These are phyloP conservation scores for Pestalotiopsis sp. DNA, from an alignment of 2,329 filamentous ascomycete genomes.

Conservation along the genomic window DNA sequence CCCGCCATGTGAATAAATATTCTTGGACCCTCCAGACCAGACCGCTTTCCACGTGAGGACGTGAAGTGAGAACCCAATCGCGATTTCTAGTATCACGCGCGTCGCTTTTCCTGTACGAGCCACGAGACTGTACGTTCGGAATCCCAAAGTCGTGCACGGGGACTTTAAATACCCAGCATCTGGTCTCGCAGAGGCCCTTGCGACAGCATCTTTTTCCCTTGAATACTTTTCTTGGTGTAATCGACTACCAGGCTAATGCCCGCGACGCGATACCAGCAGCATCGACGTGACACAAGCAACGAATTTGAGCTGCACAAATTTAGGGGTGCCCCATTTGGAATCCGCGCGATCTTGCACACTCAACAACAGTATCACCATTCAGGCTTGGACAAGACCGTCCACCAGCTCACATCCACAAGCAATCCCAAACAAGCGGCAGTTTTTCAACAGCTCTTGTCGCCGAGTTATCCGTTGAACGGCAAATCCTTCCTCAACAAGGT, in stretches of 20 bases:
- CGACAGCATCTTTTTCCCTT: neutral
- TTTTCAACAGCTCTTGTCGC: neutral
- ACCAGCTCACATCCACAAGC: neutral
- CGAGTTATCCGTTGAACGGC: neutral
- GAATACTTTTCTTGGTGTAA: neutral
- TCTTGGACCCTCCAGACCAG: slow-evolving; percentile 15
- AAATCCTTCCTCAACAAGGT: neutral
- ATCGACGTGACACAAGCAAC: neutral
- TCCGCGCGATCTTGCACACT: too few species aligned
- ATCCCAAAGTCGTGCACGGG: neutral
- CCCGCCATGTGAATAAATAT: slow-evolving; percentile 19
- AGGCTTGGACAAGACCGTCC: too few species aligned
- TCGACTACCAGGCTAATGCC: too few species aligned
- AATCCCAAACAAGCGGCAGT: neutral
- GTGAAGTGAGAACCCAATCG: slow-evolving; percentile 15
- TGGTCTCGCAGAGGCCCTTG: neutral
- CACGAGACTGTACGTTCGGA: slow-evolving; percentile 24
- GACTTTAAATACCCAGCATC: neutral
- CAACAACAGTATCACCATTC: too few species aligned
- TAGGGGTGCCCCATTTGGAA: too few species aligned
- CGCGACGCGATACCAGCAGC: too few species aligned
- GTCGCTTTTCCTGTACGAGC: slow-evolving; percentile 20
- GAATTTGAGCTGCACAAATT: neutral
- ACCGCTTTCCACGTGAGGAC: slow-evolving; percentile 15
- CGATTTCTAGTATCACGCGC: slow-evolving; percentile 32